These are phyloP conservation scores for Aureobasidium sp. DNA, from an alignment of 2,329 filamentous ascomycete genomes.

Conservation along the genomic window DNA sequence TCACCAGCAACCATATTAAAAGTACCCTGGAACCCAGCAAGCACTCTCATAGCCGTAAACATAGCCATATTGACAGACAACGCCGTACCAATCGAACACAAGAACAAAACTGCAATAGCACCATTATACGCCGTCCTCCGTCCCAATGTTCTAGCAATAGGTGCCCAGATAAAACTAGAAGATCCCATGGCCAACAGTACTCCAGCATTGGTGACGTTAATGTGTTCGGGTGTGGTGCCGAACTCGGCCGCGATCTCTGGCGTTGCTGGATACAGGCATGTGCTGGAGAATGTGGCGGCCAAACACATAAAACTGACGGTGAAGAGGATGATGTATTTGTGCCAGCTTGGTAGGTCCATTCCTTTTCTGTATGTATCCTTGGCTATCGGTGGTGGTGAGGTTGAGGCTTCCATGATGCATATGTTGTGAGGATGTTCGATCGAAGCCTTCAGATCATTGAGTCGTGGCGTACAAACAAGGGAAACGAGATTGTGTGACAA, in stretches of 20 bases:
- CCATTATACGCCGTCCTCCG: slow-evolving; percentile 40
- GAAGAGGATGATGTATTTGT: slow-evolving; percentile 56
- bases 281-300: slow-evolving; percentile 63
- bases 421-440: not conserved
- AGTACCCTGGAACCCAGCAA: slow-evolving; percentile 66
- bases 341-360: not conserved
- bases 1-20: slow-evolving; percentile 59
- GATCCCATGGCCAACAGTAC: slow-evolving; percentile 64
- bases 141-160: slow-evolving; percentile 42
- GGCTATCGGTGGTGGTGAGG: not conserved
- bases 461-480: not conserved
- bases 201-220: slow-evolving; percentile 63
- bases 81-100: slow-evolving; percentile 60
- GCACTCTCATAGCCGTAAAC: slow-evolving; percentile 63
- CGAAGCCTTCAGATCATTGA: not conserved
- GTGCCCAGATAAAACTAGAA: slow-evolving; percentile 60
- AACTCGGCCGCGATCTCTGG: slow-evolving; percentile 61
- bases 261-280: slow-evolving; percentile 60
- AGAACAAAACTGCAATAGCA: slow-evolving; percentile 53
- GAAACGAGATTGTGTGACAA: not conserved
- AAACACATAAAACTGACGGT: slow-evolving; percentile 65
- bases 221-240: slow-evolving; percentile 53
- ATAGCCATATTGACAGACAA: slow-evolving; percentile 57
- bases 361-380: not conserved
- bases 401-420: not conserved